Percentiles rank a stretch among this genome's conserved stretches.
Conservation (phyloP, 2,329 filamentous ascomycete species). For the Ambrosiella xylebori region DNA sequence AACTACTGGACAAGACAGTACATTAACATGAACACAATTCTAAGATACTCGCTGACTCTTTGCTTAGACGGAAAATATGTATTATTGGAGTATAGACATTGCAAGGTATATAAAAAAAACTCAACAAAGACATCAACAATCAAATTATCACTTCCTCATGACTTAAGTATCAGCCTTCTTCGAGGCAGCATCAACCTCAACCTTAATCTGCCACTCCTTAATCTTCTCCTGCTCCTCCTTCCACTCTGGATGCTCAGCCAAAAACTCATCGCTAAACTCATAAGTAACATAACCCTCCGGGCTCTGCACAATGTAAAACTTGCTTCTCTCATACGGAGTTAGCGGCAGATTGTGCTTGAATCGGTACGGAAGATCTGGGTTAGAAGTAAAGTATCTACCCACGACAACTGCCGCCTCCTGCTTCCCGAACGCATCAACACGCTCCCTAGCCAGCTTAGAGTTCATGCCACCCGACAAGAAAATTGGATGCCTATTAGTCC, state of each 20-base stretch:
- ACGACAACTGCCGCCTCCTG: constrained; percentile 19
- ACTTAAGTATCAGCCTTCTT: too few relatives aligned
- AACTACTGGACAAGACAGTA: too few relatives aligned
- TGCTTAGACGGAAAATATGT: too few relatives aligned
- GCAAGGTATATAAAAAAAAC: too few relatives aligned
- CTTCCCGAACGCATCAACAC: constrained; percentile 16
- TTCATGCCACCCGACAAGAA: constrained; percentile 20
- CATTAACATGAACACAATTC: too few relatives aligned
- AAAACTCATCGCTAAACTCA: constrained; percentile 5
- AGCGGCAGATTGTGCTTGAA: constrained; percentile 17
- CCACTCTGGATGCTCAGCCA: not conserved
- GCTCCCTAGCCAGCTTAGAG: constrained; percentile 15
- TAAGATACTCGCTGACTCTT: too few relatives aligned
- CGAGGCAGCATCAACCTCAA: too few relatives aligned
- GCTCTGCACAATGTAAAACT: constrained; percentile 18
- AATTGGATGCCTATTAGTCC: constrained; percentile 16
- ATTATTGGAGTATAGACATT: too few relatives aligned
- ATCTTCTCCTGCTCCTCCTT: not conserved
- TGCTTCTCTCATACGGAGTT: constrained; percentile 17
- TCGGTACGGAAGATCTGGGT: constrained; percentile 20
- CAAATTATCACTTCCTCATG: too few relatives aligned
- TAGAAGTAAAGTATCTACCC: constrained; percentile 22
- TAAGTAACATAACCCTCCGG: constrained; percentile 6
- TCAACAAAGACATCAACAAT: too few relatives aligned
- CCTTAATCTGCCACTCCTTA: too few relatives aligned